Conservation (phyloP, 768 basidiomycete genomes). For the Erythrobasidium yunnanense region DNA sequence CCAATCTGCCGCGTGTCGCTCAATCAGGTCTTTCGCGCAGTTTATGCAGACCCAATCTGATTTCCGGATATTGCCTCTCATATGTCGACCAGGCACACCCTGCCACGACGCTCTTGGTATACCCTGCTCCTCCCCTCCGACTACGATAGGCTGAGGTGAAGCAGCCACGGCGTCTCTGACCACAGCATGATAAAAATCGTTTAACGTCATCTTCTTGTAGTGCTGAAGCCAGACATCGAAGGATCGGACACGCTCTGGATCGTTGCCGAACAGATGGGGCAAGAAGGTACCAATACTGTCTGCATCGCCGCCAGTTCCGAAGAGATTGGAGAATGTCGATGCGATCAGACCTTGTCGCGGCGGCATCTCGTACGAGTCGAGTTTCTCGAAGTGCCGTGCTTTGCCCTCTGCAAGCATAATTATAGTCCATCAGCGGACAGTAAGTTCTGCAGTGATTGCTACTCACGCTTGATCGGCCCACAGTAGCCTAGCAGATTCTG, state of each 20-base stretch:
- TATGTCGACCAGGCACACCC: constrained; percentile 11
- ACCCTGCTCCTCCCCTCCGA: constrained; percentile 19
- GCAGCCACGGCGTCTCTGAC: constrained; percentile 1
- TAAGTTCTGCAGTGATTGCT: background rate
- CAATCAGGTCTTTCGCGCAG: constrained; percentile 20
- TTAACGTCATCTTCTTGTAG: constrained; percentile 6
- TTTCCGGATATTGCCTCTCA: constrained; percentile 3
- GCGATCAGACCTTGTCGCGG: constrained; percentile 13
- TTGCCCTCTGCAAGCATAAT: constrained; percentile 2
- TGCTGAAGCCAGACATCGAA: constrained; percentile 12
- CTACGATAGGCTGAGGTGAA: background rate
- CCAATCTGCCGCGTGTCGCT: constrained; percentile 11
- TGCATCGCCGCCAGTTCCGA: constrained; percentile 12
- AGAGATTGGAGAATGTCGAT: constrained; percentile 4
- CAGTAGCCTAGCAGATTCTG: constrained; percentile 22
- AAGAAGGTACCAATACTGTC: constrained; percentile 15
- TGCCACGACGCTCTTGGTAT: constrained; percentile 11
- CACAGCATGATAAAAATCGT: constrained; percentile 23
- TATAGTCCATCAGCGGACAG: background rate
- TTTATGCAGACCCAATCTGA: constrained; percentile 15
- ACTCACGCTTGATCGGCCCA: constrained; percentile 26
- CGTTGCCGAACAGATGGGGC: constrained; percentile 19
- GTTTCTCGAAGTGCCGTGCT: constrained; percentile 11
- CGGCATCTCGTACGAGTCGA: constrained; percentile 20
- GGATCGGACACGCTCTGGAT: constrained; percentile 14